Base-by-base conservation (phyloP, 192 early-diverging fungal species). In the Podila verticillata region DNA sequence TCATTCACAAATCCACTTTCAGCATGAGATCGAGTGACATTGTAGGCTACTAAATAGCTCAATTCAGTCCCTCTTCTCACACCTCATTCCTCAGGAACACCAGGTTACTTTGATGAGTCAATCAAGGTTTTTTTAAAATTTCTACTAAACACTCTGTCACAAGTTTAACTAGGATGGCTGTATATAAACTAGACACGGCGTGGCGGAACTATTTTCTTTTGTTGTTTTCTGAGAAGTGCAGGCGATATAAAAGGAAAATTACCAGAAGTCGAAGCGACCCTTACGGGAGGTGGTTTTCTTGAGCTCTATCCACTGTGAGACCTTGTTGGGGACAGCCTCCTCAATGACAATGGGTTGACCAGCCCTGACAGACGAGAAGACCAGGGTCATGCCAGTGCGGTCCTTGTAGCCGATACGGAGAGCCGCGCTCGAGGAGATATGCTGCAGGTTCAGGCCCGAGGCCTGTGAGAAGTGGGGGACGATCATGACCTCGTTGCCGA, bases 371-470 rank as follows among this genome's bases (percentile, higher is more conserved):
- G 31, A 17, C 19, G 60, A 61, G n/a, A 61, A 61, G 60, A 61
- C 60, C 29, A 36, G 60, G n/a, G 31, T 15, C 10, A 15, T 1
- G 35, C 35, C n/a, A 10, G 0, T 2, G 31, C 0, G 12, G 60
- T 61, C 60, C 60, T 61, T 61, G 60, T 61, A 36, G 60, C 60
- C 60, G n/a, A 61, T n/a, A 61, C 60, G 60, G 20, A 61, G 35
- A 39, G 29, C 29, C 35, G 31, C 15, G 20, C 0, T 7, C 15
- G 0, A 0, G 9, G 34, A 26, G 20, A 61, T n/a, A n/a, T n/a
- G 1, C 17, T 58, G 29, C 32, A 68, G 57, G 66, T 58, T 68
- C 66, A 68, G 26, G 10, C 24, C 24, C 8, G 66, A 47, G 10
- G 56, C 66, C 0, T 35, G 35, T 3, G 2, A 4, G 66, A 58